Evolutionary conservation across 2,329 filamentous ascomycete genomes (phyloP).

Genomic region (Cryphonectria naterciae): DNA sequence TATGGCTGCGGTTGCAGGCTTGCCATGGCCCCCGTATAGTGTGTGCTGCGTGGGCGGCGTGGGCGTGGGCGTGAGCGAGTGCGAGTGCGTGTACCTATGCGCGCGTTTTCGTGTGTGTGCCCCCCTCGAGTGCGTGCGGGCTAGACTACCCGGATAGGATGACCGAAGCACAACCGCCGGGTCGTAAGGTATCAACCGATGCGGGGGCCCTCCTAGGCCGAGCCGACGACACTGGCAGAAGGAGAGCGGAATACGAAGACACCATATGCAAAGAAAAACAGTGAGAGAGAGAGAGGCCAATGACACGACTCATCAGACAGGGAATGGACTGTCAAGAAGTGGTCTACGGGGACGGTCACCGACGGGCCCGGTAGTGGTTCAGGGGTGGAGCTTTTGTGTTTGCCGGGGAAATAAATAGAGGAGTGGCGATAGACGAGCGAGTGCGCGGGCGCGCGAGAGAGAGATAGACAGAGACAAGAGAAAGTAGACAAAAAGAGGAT

Average conservation of each 20-base stretch:
- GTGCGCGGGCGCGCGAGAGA: not conserved
- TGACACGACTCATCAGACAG: conserved; percentile 5
- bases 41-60: not conserved
- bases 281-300: not conserved
- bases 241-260: conserved; percentile 10
- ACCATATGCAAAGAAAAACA: conserved; percentile 12
- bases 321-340: conserved; percentile 1
- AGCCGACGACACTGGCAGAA: conserved; percentile 11
- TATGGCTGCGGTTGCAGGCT: conserved; percentile 49
- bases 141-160: conserved; percentile 23
- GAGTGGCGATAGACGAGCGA: not conserved
- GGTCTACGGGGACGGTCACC: conserved; percentile 9
- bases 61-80: not conserved
- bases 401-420: not conserved
- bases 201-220: conserved; percentile 22
- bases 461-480: too few relatives aligned
- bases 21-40: conserved; percentile 39
- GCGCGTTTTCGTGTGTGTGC: not conserved
- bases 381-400: conserved; percentile 1
- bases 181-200: conserved; percentile 22
- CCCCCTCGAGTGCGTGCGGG: conserved; percentile 11
- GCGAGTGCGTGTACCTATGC: not conserved
- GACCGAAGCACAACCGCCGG: conserved; percentile 23
- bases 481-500: not conserved
- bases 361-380: conserved; percentile 5